These are phyloP conservation scores for Fraxinus excelsior DNA, from an alignment of 257 asterid species.

Conservation along the genomic window DNA sequence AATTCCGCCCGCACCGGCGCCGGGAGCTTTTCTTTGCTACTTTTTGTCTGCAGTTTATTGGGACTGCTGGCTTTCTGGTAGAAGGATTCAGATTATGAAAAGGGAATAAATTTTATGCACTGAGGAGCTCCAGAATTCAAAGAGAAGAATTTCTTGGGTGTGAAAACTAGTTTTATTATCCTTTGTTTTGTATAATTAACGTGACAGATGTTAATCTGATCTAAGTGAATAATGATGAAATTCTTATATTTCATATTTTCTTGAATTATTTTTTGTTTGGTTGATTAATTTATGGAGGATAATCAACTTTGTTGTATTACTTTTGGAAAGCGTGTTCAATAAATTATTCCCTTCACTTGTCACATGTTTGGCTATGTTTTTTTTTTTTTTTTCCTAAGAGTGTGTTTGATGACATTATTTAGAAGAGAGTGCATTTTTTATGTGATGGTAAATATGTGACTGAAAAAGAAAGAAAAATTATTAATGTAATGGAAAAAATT, in stretches of 20 bases:
- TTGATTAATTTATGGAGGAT: neutral
- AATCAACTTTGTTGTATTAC: neutral
- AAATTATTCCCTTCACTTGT: neutral
- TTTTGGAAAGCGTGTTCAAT: neutral
- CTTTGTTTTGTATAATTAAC: too few relatives aligned
- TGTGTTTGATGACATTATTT: too few relatives aligned
- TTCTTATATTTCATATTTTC: neutral
- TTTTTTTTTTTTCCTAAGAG: too few relatives aligned
- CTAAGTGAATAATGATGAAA: neutral
- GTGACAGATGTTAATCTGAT: neutral
- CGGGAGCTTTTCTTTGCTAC: constrained; percentile 24
- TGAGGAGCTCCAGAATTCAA: too few relatives aligned
- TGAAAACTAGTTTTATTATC: constrained; percentile 6
- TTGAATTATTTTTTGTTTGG: neutral
- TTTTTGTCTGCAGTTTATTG: constrained; percentile 23
- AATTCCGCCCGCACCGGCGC: constrained; percentile 1
- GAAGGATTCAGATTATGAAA: constrained; percentile 6
- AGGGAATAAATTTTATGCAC: neutral
- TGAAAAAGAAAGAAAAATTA: too few relatives aligned
- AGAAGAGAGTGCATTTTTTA: too few relatives aligned
- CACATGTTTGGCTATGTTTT: neutral
- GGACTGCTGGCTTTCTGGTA: constrained; percentile 24
- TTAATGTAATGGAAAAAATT: too few relatives aligned
- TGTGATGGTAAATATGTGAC: too few relatives aligned
- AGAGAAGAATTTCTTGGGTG: neutral